phyloP scores from a whole-genome alignment of 495 filamentous ascomycete genomes.

The Penicillium canariense region DNA sequence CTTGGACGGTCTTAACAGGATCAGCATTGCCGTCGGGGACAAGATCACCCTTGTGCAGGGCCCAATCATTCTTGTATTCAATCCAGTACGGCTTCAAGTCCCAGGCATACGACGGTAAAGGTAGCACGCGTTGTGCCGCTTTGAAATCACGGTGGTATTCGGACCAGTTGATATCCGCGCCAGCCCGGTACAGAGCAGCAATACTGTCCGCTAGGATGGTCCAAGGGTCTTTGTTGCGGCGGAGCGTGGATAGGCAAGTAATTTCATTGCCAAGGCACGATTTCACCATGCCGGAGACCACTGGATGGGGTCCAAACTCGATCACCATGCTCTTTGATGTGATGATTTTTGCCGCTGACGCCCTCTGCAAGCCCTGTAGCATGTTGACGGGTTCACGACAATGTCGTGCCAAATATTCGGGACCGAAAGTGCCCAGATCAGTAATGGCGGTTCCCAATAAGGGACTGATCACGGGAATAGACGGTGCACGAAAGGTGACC shows the following conservation, averaged over 20 bases:
- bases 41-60: constrained; percentile 23
- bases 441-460: no score
- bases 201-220: background rate
- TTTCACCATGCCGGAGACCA: background rate
- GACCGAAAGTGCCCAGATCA: no score
- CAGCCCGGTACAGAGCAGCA: constrained; percentile 48
- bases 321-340: background rate
- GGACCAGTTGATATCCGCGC: constrained; percentile 62
- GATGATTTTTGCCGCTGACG: background rate
- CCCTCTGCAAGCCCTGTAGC: no score
- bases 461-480: no score
- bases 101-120: constrained; percentile 60
- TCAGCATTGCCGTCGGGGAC: background rate
- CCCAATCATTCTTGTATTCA: constrained; percentile 32
- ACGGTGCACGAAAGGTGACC: no score
- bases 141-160: constrained; percentile 65
- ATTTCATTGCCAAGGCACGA: background rate
- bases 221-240: background rate
- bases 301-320: background rate
- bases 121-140: constrained; percentile 49
- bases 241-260: background rate
- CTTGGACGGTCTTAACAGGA: background rate
- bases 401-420: no score
- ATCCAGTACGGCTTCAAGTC: constrained; percentile 41
- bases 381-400: no score